Conservation (phyloP, 176 grass and related monocot species). For the Cenchrus fungigraminus region DNA sequence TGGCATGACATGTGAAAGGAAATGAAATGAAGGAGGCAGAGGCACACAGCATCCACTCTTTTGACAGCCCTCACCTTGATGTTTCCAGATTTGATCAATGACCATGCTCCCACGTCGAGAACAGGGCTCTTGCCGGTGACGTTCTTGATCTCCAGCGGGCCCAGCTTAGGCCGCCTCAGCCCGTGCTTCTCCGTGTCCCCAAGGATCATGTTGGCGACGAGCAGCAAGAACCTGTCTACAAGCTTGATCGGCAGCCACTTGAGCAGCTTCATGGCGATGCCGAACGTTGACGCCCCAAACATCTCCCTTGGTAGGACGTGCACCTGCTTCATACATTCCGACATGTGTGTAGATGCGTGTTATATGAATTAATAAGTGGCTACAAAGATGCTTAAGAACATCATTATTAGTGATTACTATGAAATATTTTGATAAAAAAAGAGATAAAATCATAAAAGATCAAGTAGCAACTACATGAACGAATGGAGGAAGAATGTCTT, state of each 20-base stretch:
- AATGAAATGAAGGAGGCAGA: not conserved
- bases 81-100: conserved; percentile 76
- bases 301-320: conserved; percentile 92
- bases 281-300: conserved; percentile 78
- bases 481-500: too few relatives aligned
- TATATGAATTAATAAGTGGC: not conserved
- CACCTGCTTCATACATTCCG: conserved; percentile 50
- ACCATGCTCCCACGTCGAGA: conserved; percentile 83
- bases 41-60: not conserved
- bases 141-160: conserved; percentile 84
- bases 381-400: not conserved
- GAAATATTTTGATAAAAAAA: too few relatives aligned
- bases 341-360: not conserved
- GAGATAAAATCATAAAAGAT: too few relatives aligned
- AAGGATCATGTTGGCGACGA: conserved; percentile 59
- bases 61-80: conserved; percentile 64
- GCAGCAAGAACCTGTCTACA: conserved; percentile 70
- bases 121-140: conserved; percentile 91
- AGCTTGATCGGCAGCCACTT: conserved; percentile 72
- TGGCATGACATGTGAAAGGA: conserved; percentile 41
- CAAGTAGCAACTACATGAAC: too few relatives aligned
- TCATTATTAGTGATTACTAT: not conserved
- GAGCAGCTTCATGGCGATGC: conserved; percentile 72
- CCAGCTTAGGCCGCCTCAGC: conserved; percentile 79
- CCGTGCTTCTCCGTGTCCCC: conserved; percentile 81